Conservation (phyloP, 805 yeast genomes). For the Ogataea methanolica region DNA sequence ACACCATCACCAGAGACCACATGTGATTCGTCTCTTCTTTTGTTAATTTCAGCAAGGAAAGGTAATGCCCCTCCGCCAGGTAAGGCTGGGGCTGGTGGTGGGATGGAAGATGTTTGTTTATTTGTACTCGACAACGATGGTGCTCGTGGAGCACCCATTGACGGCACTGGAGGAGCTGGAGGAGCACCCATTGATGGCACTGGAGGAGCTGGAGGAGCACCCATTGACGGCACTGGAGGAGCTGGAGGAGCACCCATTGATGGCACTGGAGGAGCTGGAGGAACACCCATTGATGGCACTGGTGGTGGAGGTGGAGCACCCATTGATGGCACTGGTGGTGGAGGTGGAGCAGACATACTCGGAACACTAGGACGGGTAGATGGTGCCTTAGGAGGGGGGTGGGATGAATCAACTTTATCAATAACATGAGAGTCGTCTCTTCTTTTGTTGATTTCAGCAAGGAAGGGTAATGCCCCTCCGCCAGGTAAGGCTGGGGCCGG, state of each 20-base stretch:
- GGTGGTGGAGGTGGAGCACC: conserved; percentile 5
- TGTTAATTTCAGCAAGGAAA: conserved; percentile 54
- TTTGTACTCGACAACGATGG: background rate
- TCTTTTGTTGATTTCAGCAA: conserved; percentile 53
- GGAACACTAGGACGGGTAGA: too few species aligned
- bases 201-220: conserved; percentile 4
- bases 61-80: conserved; percentile 42
- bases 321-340: too few species aligned
- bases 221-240: conserved; percentile 16
- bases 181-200: too few species aligned
- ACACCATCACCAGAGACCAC: conserved; percentile 38
- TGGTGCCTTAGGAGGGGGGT: too few species aligned
- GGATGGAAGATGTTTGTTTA: conserved; percentile 20
- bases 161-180: conserved; percentile 17
- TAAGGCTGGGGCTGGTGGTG: conserved; percentile 27
- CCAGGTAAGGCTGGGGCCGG: conserved; percentile 17
- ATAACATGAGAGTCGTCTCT: conserved; percentile 44
- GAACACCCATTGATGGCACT: conserved; percentile 5
- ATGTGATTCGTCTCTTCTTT: conserved; percentile 46
- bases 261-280: conserved; percentile 4
- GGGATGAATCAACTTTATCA: too few species aligned
- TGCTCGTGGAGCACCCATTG: conserved; percentile 4
- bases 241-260: conserved; percentile 5
- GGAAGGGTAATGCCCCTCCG: conserved; percentile 49
- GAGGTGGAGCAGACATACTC: too few species aligned